Conservation (phyloP, 768 basidiomycete species). For the Polyporus arcularius region DNA sequence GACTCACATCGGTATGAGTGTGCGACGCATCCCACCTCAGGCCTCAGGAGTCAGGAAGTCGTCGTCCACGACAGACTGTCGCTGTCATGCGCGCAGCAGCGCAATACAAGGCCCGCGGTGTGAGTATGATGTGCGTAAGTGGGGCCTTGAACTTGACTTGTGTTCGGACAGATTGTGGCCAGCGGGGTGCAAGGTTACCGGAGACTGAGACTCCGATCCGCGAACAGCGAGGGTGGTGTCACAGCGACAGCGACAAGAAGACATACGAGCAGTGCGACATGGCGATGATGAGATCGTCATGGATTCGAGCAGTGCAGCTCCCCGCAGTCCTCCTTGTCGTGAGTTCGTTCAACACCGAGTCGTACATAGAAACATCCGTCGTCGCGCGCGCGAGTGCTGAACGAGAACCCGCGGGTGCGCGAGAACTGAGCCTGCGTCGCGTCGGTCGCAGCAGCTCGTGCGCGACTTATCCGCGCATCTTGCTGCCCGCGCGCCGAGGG, state of each 20-base stretch:
- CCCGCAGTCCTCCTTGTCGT: neutral
- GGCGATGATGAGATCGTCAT: conserved; percentile 1
- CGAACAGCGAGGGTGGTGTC: neutral
- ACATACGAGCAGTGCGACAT: neutral
- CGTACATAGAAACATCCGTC: neutral
- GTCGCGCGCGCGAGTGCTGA: neutral
- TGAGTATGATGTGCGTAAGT: no score
- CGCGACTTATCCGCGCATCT: neutral
- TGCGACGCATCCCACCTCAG: neutral
- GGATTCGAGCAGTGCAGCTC: neutral
- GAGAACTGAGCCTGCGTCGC: neutral
- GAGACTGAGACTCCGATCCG: no score
- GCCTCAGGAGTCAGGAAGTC: neutral
- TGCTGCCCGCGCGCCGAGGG: neutral
- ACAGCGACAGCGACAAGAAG: neutral
- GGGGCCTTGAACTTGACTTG: no score
- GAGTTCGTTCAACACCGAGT: neutral
- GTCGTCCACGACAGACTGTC: no score
- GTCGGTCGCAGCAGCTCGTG: neutral
- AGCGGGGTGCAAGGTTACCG: neutral
- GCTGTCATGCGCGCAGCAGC: no score
- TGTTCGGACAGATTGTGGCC: neutral
- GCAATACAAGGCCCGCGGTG: no score
- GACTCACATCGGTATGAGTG: no score
- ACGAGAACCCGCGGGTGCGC: neutral